Evolutionary conservation across 2,329 filamentous ascomycete genomes (phyloP), one percentile per base, ranked within the genome.

Genomic region (Neoscytalidium dimidiatum): DNA sequence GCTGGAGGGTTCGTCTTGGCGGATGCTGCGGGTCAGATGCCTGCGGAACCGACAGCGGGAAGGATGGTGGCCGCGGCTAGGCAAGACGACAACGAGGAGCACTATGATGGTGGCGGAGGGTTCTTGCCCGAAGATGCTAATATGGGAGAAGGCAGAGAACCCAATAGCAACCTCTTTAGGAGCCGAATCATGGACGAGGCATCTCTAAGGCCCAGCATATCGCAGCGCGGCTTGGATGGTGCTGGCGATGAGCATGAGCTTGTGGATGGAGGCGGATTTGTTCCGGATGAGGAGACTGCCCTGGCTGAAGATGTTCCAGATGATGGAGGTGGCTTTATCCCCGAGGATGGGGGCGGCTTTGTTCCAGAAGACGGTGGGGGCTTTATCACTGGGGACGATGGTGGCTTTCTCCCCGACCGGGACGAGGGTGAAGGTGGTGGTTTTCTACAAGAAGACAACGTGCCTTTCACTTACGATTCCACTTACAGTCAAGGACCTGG

Each of bases 11-110:
- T 80, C 67, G 74, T 80, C 62, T 73, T 82, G 0, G 84, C 84
- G 1, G 84, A 85, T 3, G 81, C 82, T 46, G 80, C 79, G 0
- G 79, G 81, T 19, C 82, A 84, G 38, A 81, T 83, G 21, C 69
- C 68, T n/a, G 67, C 70, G 0, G 68, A 74, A 57, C 71, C 72
- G 3, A 67, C 70, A 31, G 67, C 67, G 46, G 31, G 48, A 28
- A 46, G 41, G n/a, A 60, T 60, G 56, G 2, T 60, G 23, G 49
- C 49, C 38, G 53, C 38, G 14, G 56, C 51, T 14, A 41, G 19
- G 23, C 14, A 49, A 23, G 60, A 56, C 4, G 46, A 28, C 2
- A 28, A 44, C 13, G 65, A 64, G 19, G 23, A 61, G 23, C 60
- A 53, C 2, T 28, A 44, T 48, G 61, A 21, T 14, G 64, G 66